A percentile compares a stretch with the other conserved stretches of the same genome.
phyloP scores from a whole-genome alignment of 1,284 basidiomycete species.

The Phellopilus nigrolimitatus region DNA sequence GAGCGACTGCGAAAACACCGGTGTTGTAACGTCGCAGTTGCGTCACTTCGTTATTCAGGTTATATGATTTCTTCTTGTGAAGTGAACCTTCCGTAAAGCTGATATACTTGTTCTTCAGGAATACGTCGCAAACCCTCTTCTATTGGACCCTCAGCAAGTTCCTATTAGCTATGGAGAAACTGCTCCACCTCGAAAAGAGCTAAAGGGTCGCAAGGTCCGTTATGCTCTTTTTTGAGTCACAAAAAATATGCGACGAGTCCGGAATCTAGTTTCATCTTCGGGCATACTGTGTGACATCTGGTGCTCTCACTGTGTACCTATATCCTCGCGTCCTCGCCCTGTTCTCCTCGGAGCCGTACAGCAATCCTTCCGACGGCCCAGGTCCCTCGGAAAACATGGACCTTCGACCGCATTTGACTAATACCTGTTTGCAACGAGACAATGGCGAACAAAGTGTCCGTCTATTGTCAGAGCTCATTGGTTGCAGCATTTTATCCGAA shows the following conservation, averaged over 20 bases:
- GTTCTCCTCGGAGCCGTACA: constrained; percentile 73
- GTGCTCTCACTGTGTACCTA: constrained; percentile 75
- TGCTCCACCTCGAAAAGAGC: constrained; percentile 24
- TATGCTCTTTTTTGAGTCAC: constrained; percentile 15
- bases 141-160: constrained; percentile 64
- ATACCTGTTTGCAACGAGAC: constrained; percentile 86
- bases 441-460: constrained; percentile 65
- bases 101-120: constrained; percentile 48
- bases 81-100: neutral
- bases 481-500: constrained; percentile 44
- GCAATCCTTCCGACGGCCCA: constrained; percentile 31
- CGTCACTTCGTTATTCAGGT: constrained; percentile 98
- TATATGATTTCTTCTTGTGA: constrained; percentile 23
- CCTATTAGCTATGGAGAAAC: constrained; percentile 24
- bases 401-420: constrained; percentile 85
- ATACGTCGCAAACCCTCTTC: constrained; percentile 73
- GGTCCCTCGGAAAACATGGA: constrained; percentile 38
- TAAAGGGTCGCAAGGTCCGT: constrained; percentile 65
- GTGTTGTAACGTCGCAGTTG: constrained; percentile 81
- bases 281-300: constrained; percentile 85
- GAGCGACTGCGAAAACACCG: constrained; percentile 38
- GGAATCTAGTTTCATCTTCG: constrained; percentile 84
- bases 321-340: constrained; percentile 83
- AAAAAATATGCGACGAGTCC: too few relatives aligned
- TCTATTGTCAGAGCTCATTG: constrained; percentile 73